Evolutionary conservation across 1,284 basidiomycete genomes (phyloP).

Genomic region (Ceratobasidium papillatum): DNA sequence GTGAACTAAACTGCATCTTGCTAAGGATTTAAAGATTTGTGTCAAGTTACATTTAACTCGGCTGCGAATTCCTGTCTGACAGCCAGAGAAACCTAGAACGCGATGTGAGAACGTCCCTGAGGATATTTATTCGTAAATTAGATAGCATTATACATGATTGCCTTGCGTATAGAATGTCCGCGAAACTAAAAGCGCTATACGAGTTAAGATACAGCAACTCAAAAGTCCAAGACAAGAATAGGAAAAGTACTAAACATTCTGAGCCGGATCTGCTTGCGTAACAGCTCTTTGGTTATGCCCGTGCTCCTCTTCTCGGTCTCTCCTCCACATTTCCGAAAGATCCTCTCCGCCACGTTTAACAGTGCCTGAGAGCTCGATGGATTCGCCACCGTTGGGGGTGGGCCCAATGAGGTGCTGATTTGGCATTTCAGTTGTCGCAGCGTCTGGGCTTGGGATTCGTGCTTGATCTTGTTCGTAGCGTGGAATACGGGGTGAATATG

Average conservation of each 20-base stretch:
- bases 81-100: too few relatives aligned
- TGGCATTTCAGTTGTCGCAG: not conserved
- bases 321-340: slow-evolving; percentile 19
- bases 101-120: too few relatives aligned
- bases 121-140: too few relatives aligned
- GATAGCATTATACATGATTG: not conserved
- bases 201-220: not conserved
- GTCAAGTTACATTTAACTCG: too few relatives aligned
- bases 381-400: not conserved
- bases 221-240: not conserved
- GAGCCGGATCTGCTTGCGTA: not conserved
- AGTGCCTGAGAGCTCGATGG: slow-evolving; percentile 26
- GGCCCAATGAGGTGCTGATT: not conserved
- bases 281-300: not conserved
- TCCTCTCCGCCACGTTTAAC: slow-evolving; percentile 36
- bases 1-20: too few relatives aligned
- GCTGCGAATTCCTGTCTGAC: too few relatives aligned
- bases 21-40: too few relatives aligned
- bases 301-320: slow-evolving; percentile 14
- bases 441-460: slow-evolving; percentile 13
- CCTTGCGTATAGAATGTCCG: not conserved
- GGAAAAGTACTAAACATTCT: slow-evolving; percentile 8
- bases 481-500: slow-evolving; percentile 33
- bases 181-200: not conserved
- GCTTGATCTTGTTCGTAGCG: slow-evolving; percentile 26